Evolutionary conservation across 805 yeast genomes (phyloP), one percentile per base, ranked within the genome.

Genomic region (Metschnikowia colocasiae): DNA sequence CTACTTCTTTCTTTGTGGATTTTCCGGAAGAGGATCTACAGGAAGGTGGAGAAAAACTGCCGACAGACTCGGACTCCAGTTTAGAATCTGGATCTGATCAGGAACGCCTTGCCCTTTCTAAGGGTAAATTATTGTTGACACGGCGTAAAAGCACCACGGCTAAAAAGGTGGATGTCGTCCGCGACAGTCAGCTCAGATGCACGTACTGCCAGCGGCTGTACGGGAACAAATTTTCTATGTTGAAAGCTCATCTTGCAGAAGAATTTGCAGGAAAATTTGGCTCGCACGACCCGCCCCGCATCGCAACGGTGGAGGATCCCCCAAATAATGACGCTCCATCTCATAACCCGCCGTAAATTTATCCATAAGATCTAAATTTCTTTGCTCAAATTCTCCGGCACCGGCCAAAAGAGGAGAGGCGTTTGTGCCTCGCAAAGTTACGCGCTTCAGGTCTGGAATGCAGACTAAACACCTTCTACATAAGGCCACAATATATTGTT

Each of bases 1-100:
- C 72, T 18, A 79, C 90, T 0, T 55, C 57, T 0, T 87, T 87
- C 59, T 86, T 87, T 48, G 79, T 85, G 1, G 65, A 68, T 0
- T 79, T 83, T 60, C 74, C 69, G 67, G 15, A 61, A 12, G 15
- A n/a, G 2, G 26, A 1, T 8, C 26, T 27, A n/a, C 16, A 27
- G 19, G 18, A 10, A 29, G 34, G 18, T 85, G 16, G 51, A n/a
- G 33, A 31, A 22, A 8, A 33, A 15, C 38, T 33, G 38, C 32
- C 16, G 19, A 12, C 32, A 13, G 39, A 23, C 32, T 23, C 45
- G 25, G 45, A 41, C 32, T 23, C 37, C 34, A 39, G 42, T n/a
- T 15, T 18, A 19, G 42, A 39, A 39, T 39, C 33, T 10, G 42
- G n/a, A n/a, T 9, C 32, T 6, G 34, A 29, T 6, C 16, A 9